Evolutionary conservation across 139 green algal species (phyloP), one percentile per base, ranked within the genome.

Genomic region (Coccomyxa sp.): DNA sequence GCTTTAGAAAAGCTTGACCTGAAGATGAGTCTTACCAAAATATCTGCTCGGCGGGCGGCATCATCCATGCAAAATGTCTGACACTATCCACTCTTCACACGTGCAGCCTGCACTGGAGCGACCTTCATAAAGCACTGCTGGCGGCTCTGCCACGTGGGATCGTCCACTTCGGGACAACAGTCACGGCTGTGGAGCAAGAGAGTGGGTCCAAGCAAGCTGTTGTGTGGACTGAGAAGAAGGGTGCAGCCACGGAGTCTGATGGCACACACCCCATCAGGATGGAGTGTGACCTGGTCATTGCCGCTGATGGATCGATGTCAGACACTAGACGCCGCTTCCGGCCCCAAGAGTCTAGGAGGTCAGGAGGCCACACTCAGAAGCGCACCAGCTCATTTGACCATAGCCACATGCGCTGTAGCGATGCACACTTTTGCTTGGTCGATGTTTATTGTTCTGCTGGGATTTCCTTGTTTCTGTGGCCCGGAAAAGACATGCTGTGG

Each of bases 271-370:
- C 23, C 25, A 78, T 21, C 25, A 78, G 23, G 1, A 21, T 57
- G 31, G 76, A 80, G 31, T 80, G 76, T 15, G 82, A 86, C 58
- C 66, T 86, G 23, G 14, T 82, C 13, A 63, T 86, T 21, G 82
- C 82, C 0, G 77, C 77, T 32, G 82, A 86, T 28, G 82, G 82
- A 0, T 82, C 77, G 12, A 86, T 86, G 82, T 80, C 63, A 31
- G 17, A 25, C 30, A 77, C 79, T 27, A 77, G 82, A 13, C 12
- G 32, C 10, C 63, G 67, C 25, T 75, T 82, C 14, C 27, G 60
- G 60, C 82, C 82, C 13, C 13, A 79, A 13, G 82, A 82, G 25
- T 68, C 59, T 17, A 77, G 77, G 63, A 86, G 82, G 82, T 82
- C n/a, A 25, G 63, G 18, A 51, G 77, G 63, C 63, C 32, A 0